A percentile compares a stretch with the other conserved stretches of the same genome.
Evolutionary conservation across 2,329 filamentous ascomycete species (phyloP).

Genomic region (Aspergillus sojae): DNA sequence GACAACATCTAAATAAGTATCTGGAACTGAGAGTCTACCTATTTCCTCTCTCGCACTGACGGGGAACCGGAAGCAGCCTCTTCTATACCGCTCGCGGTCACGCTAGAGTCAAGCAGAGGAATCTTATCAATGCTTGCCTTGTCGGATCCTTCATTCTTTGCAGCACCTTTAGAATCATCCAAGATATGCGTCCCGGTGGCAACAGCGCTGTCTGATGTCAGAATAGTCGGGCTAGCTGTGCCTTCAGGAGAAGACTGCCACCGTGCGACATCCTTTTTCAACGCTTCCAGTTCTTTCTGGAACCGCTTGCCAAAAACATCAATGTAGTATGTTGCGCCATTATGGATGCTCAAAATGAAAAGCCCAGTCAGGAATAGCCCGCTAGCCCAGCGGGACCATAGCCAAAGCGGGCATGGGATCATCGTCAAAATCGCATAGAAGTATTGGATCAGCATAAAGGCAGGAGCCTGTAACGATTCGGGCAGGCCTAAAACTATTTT

Average conservation of each 20-base stretch:
- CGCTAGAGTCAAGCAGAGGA: conserved; percentile 38
- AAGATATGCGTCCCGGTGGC: conserved; percentile 23
- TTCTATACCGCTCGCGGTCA: conserved; percentile 29
- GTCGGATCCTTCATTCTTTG: conserved; percentile 24
- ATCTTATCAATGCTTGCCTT: conserved; percentile 37
- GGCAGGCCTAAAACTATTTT: conserved; percentile 81
- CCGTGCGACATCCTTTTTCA: conserved; percentile 85
- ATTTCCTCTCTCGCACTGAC: conserved; percentile 30
- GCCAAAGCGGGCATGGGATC: conserved; percentile 93
- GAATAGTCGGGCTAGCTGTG: conserved; percentile 31
- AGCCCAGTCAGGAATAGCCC: conserved; percentile 74
- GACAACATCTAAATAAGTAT: conserved; percentile 1
- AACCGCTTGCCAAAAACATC: conserved; percentile 96
- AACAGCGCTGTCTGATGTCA: conserved; percentile 28
- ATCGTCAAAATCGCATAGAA: conserved; percentile 87
- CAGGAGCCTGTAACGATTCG: conserved; percentile 73
- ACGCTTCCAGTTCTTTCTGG: conserved; percentile 89
- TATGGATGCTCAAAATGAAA: conserved; percentile 96
- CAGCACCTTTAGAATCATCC: conserved; percentile 19
- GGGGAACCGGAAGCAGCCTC: conserved; percentile 16
- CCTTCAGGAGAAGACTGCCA: conserved; percentile 65
- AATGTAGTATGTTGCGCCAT: conserved; percentile 96
- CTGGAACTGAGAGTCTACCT: neutral
- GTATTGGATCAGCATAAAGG: conserved; percentile 98
- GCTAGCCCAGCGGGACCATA: conserved; percentile 81